Evolutionary conservation across 768 basidiomycete genomes (phyloP).

Genomic region (Suillus discolor): DNA sequence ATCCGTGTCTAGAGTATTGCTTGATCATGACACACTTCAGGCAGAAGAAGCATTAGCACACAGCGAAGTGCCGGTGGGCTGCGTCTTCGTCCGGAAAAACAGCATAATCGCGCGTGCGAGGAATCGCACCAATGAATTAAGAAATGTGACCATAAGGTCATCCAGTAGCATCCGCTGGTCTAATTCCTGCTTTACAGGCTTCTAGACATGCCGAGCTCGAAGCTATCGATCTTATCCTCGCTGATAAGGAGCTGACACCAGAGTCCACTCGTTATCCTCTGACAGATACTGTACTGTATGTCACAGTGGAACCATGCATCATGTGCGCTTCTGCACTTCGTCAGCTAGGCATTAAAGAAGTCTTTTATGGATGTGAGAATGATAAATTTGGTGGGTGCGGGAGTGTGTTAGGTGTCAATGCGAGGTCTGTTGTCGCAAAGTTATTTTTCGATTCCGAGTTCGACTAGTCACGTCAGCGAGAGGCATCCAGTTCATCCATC

Average conservation of each 20-base stretch:
- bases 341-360: constrained; percentile 88
- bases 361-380: constrained; percentile 93
- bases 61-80: constrained; percentile 94
- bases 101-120: constrained; percentile 81
- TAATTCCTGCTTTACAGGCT: constrained; percentile 54
- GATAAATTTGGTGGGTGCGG: constrained; percentile 97
- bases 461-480: constrained; percentile 45
- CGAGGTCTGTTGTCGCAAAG: constrained; percentile 49
- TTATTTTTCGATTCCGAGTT: constrained; percentile 1
- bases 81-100: constrained; percentile 87
- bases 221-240: constrained; percentile 87
- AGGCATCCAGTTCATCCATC: constrained; percentile 72
- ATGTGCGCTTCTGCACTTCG: constrained; percentile 98
- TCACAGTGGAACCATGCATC: constrained; percentile 98
- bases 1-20: not conserved
- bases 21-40: constrained; percentile 31
- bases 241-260: constrained; percentile 60
- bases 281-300: constrained; percentile 82
- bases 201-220: constrained; percentile 98
- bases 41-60: constrained; percentile 85
- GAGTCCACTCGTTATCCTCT: constrained; percentile 57
- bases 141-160: constrained; percentile 62
- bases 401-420: constrained; percentile 88
- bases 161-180: not conserved
- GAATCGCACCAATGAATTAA: constrained; percentile 92